These are phyloP conservation scores for Aurantiochytrium sp. DNA, from an alignment of 108 stramenopile species.

Conservation along the genomic window DNA sequence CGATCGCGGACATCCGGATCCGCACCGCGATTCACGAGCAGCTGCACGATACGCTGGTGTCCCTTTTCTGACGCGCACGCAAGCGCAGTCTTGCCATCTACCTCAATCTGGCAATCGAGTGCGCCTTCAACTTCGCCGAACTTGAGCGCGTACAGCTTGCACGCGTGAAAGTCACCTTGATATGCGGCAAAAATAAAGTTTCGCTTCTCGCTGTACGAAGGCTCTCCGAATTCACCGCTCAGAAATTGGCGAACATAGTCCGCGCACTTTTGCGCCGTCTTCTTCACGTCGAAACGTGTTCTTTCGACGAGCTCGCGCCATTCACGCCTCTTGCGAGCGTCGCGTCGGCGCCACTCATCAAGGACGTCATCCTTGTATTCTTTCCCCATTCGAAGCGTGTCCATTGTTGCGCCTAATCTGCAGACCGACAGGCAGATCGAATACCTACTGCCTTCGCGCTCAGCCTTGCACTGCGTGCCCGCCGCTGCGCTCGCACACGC, in stretches of 20 bases:
- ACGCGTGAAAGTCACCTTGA: not conserved
- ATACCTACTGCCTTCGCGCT: too few relatives aligned
- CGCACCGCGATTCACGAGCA: not conserved
- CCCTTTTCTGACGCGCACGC: not conserved
- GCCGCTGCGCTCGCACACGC: too few relatives aligned
- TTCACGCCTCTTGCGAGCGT: not conserved
- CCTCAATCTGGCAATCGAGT: not conserved
- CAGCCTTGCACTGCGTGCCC: too few relatives aligned
- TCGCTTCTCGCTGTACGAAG: not conserved
- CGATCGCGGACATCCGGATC: not conserved
- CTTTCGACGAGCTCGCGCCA: not conserved
- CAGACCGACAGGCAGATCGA: too few relatives aligned
- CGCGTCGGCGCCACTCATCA: not conserved
- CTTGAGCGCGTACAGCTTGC: not conserved
- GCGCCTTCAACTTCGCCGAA: not conserved
- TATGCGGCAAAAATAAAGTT: not conserved
- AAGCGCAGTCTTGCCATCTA: not conserved
- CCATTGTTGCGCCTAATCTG: not conserved
- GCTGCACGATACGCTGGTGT: not conserved
- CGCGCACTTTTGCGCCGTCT: not conserved
- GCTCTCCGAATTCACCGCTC: not conserved
- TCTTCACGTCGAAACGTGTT: not conserved
- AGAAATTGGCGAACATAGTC: not conserved
- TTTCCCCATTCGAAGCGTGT: not conserved
- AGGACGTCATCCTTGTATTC: slow-evolving; percentile 2